Percentiles rank a stretch among this genome's conserved stretches.
phyloP scores from a whole-genome alignment of 78 protist species.

The Chrysochromulina tobinii region DNA sequence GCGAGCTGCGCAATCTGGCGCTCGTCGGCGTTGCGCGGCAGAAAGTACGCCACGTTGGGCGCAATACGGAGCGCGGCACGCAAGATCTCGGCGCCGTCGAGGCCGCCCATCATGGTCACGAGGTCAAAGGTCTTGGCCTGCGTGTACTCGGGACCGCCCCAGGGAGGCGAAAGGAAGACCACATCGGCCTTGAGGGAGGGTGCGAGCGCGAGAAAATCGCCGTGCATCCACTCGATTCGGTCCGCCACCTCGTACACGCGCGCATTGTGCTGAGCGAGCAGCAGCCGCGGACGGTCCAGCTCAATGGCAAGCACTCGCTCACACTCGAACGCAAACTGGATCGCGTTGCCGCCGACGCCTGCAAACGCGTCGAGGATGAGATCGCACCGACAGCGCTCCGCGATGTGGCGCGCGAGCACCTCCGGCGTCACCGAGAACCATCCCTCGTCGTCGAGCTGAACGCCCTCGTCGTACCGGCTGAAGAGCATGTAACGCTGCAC shows the following conservation, averaged over 20 bases:
- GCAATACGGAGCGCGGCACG: neutral
- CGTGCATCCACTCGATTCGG: constrained; percentile 17
- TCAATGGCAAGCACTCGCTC: constrained; percentile 55
- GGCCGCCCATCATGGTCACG: constrained; percentile 15
- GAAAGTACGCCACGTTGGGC: neutral
- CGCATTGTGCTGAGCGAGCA: constrained; percentile 23
- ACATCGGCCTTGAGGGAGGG: constrained; percentile 26
- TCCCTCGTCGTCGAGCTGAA: constrained; percentile 39
- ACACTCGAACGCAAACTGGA: constrained; percentile 58
- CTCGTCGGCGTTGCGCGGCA: neutral
- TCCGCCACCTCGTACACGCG: constrained; percentile 35
- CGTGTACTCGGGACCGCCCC: constrained; percentile 66
- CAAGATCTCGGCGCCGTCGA: neutral
- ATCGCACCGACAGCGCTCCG: constrained; percentile 28
- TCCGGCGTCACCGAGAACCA: constrained; percentile 60
- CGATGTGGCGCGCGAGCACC: constrained; percentile 41
- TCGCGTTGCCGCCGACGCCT: constrained; percentile 63
- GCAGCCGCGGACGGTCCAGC: neutral
- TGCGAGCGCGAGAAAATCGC: constrained; percentile 38
- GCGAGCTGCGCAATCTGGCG: neutral
- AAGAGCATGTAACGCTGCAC: constrained; percentile 39
- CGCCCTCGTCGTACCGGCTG: constrained; percentile 24
- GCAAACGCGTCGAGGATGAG: constrained; percentile 59
- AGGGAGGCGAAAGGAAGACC: constrained; percentile 71
- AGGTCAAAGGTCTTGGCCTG: neutral